These are phyloP conservation scores for Rhododendron molle DNA, from an alignment of 148 eudicot genomes.

Conservation along the genomic window DNA sequence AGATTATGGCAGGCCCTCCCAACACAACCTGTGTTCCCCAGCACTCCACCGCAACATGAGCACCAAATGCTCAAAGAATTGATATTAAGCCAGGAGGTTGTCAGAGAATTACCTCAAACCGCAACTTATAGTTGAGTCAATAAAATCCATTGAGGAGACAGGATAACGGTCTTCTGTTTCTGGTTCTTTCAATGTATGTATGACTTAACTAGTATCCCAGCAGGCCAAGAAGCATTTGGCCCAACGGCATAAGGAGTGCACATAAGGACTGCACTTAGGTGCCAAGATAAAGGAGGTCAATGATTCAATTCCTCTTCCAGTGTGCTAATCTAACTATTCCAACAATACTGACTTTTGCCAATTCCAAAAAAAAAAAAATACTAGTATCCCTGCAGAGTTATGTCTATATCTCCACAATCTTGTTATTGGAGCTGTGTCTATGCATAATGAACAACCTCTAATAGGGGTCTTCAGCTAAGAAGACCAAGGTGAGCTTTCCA, in stretches of 20 bases:
- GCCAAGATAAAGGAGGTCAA: neutral
- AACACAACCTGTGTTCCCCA: neutral
- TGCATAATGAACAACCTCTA: neutral
- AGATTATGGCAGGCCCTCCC: neutral
- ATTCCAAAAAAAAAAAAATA: neutral
- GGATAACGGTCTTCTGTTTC: neutral
- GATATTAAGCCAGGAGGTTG: neutral
- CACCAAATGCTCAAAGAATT: neutral
- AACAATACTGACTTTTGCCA: neutral
- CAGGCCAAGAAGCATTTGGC: neutral
- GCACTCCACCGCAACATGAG: neutral
- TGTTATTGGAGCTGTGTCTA: neutral
- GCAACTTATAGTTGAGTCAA: neutral
- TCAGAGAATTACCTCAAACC: neutral
- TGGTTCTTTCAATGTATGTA: neutral
- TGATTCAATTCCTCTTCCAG: neutral
- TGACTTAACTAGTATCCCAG: neutral
- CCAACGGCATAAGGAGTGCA: neutral
- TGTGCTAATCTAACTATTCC: neutral
- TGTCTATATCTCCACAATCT: neutral
- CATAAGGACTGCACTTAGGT: neutral
- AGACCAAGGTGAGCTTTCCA: neutral
- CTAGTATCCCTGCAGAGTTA: neutral
- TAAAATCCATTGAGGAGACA: neutral
- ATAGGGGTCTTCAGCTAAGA: neutral